A percentile compares a stretch with the other conserved stretches of the same genome.
Conservation (phyloP, 2,329 filamentous ascomycete genomes). For the Pseudogymnoascus sp. region DNA sequence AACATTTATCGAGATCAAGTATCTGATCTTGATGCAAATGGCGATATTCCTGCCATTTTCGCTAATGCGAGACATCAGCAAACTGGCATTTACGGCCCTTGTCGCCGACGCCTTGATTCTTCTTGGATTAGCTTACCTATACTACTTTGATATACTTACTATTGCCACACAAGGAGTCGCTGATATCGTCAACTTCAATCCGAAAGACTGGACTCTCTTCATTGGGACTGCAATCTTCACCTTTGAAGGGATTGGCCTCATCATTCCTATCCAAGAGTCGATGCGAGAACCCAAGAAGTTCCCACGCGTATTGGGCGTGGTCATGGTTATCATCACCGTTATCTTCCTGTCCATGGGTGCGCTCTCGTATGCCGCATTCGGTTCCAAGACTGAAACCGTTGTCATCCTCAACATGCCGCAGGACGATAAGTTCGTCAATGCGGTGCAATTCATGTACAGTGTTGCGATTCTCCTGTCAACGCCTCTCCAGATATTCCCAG, state of each 20-base stretch:
- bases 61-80: slow-evolving; percentile 90
- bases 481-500: slow-evolving; percentile 92
- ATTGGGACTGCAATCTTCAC: slow-evolving; percentile 97
- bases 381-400: slow-evolving; percentile 90
- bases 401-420: slow-evolving; percentile 94
- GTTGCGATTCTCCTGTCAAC: slow-evolving; percentile 93
- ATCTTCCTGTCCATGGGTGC: slow-evolving; percentile 88
- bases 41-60: slow-evolving; percentile 91
- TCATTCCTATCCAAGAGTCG: slow-evolving; percentile 95
- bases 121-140: slow-evolving; percentile 83
- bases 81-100: slow-evolving; percentile 89
- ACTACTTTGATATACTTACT: slow-evolving; percentile 89
- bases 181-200: slow-evolving; percentile 86
- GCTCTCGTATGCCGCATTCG: slow-evolving; percentile 91
- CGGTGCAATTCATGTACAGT: slow-evolving; percentile 95
- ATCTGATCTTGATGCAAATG: slow-evolving; percentile 90
- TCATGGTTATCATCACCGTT: slow-evolving; percentile 92
- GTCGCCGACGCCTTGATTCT: slow-evolving; percentile 93
- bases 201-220: slow-evolving; percentile 88
- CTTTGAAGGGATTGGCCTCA: slow-evolving; percentile 93
- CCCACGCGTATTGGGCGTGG: slow-evolving; percentile 72
- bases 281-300: slow-evolving; percentile 92
- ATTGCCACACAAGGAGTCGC: slow-evolving; percentile 62
- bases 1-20: slow-evolving; percentile 76
- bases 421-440: slow-evolving; percentile 90